Evolutionary conservation across 768 basidiomycete genomes (phyloP), one percentile per base, ranked within the genome.

Genomic region (Amanita thiersii): DNA sequence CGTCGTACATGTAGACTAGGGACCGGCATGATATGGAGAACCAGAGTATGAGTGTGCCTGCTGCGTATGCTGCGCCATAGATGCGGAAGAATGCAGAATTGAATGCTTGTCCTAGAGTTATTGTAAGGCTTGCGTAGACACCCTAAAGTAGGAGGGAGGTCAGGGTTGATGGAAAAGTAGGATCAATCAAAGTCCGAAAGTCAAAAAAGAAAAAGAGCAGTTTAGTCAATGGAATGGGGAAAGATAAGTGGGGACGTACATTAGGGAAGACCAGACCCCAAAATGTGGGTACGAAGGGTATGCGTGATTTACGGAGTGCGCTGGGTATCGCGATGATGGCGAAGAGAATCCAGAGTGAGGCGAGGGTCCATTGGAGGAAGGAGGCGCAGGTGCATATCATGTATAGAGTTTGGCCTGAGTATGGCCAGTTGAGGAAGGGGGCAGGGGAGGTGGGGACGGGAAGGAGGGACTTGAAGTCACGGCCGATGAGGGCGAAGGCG

Each of bases 251-350:
- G 29, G 15, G 20, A 56, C 55, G 34, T 37, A 65, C 83, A 47
- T 81, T 83, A 3, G 83, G 82, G 53, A 85, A 85, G 47, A 84
- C 75, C 29, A 80, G 56, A 5, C 77, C 78, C 83, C 83, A 85
- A 50, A 73, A 79, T 1, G 72, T 61, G 12, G 81, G 54, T 42
- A 63, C 65, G 56, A 83, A 86, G 5, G 68, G 61, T 15, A 81
- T 57, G 1, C 52, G 59, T 0, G 55, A 54, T 32, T 60, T 63
- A 11, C 69, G 61, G 1, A 73, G 46, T 1, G 67, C 61, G 19
- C 73, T 55, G 29, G 58, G 54, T 1, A 82, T 50, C 8, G 66
- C 75, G 24, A 81, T 59, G 5, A 79, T 39, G 0, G 73, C 78
- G 52, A 69, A 77, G 4, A 75, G 33, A 23, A 80, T 61, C 75